Base-by-base conservation (phyloP, 305 asterid genomes). In the Rubia peregrina region DNA sequence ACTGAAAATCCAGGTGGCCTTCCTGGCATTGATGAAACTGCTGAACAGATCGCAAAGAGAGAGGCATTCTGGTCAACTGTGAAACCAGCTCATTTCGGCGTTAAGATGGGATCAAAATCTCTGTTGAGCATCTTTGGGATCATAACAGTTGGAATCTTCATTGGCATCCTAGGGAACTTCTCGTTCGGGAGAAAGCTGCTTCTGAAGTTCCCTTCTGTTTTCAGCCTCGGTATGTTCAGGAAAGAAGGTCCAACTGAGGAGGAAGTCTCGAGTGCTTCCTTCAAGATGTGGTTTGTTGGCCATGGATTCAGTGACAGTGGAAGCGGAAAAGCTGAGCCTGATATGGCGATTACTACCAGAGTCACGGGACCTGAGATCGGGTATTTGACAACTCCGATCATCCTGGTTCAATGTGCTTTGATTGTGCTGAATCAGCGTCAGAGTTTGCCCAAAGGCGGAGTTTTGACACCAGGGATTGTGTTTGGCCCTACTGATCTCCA, bases 281-380 rank as follows among this genome's bases (percentile, higher is more conserved):
- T 90, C 68, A 90, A 89, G 88, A 88, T 93, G 96, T 93, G 98
- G 97, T 93, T 93, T 44, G 82, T 93, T 0, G 96, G 96, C 24
- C 89, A 78, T 2, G 98, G 98, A n/a, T 90, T 66, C 63, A 81
- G 91, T 3, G 95, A 90, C 19, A 36, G 19, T 0, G 73, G 80
- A 6, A 65, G 77, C 67, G 87, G 83, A 7, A 75, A 72, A 69
- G 77, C 43, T 74, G 88, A 87, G 72, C 86, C 87, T 0, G 96
- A 93, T 70, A 76, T 84, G 80, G 89, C 90, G 78, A 78, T 93
- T 14, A 77, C 89, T 33, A 89, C 97, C 7, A 88, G 98, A 80
- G 95, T 93, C 44, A 80, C 42, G 74, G 98, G 98, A 61, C 98
- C 98, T 3, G 97, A 93, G 88, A 85, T 89, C 68, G 98, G 98